A percentile compares a stretch with the other conserved stretches of the same genome.
Conservation (phyloP, 306 rosid genomes). For the Cicer chorassanicum region DNA sequence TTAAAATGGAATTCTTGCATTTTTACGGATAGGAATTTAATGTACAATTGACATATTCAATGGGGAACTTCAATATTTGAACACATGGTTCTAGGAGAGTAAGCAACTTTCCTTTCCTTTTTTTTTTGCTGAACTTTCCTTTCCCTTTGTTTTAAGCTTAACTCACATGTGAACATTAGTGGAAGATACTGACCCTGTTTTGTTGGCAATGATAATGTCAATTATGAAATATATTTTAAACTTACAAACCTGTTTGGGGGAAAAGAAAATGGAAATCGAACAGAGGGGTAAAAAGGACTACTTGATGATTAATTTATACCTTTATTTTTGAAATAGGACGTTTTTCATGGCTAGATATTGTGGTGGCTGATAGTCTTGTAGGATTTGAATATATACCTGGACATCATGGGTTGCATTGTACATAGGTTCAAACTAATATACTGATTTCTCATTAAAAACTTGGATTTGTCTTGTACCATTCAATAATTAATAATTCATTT, state of each 20-base stretch:
- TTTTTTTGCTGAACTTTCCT: neutral
- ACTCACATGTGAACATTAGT: neutral
- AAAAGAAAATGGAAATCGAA: neutral
- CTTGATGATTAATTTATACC: neutral
- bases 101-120: slow-evolving; percentile 1
- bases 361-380: neutral
- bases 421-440: slow-evolving; percentile 12
- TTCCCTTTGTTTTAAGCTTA: slow-evolving; percentile 4
- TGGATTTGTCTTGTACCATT: slow-evolving; percentile 11
- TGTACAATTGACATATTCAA: slow-evolving; percentile 23
- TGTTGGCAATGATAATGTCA: neutral
- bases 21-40: slow-evolving; percentile 4
- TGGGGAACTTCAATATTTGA: neutral
- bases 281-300: neutral
- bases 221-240: slow-evolving; percentile 22
- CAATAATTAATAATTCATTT: slow-evolving; percentile 1
- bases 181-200: neutral
- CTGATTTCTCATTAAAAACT: slow-evolving; percentile 1
- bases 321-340: slow-evolving; percentile 18
- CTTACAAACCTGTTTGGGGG: neutral
- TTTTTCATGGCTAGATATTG: slow-evolving; percentile 23
- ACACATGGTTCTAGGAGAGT: neutral
- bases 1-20: slow-evolving; percentile 1
- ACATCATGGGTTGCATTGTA: slow-evolving; percentile 5
- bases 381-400: neutral